Evolutionary conservation across 75 land plant genomes (phyloP).

Genomic region (Picea glauca): DNA sequence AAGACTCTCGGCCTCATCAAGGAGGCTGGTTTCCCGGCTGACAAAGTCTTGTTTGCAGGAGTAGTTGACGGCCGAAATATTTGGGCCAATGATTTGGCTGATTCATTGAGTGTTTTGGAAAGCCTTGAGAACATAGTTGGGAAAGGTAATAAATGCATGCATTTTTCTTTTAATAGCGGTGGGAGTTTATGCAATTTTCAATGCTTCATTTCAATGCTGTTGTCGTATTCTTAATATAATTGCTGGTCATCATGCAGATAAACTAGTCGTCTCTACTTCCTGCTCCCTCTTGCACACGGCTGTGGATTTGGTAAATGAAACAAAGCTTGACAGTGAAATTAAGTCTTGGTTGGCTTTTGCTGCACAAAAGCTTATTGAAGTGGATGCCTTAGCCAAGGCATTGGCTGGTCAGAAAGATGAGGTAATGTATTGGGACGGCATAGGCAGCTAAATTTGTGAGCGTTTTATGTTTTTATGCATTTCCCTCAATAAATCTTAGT

Average conservation of each 20-base stretch:
- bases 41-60: slow-evolving; percentile 74
- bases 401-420: slow-evolving; percentile 72
- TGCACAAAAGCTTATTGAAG: slow-evolving; percentile 58
- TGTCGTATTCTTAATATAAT: neutral
- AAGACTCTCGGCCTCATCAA: slow-evolving; percentile 65
- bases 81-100: slow-evolving; percentile 80
- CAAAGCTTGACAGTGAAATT: slow-evolving; percentile 69
- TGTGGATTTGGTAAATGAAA: slow-evolving; percentile 63
- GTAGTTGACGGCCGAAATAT: slow-evolving; percentile 89
- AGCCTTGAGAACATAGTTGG: slow-evolving; percentile 49
- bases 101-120: slow-evolving; percentile 42
- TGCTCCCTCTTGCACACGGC: slow-evolving; percentile 82
- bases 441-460: neutral
- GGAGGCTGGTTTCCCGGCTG: slow-evolving; percentile 52
- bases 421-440: slow-evolving; percentile 19
- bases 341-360: slow-evolving; percentile 81
- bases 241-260: slow-evolving; percentile 31
- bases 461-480: too few species aligned
- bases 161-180: neutral
- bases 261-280: slow-evolving; percentile 76
- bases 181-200: neutral
- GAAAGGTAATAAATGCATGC: slow-evolving; percentile 42
- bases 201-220: neutral
- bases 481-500: neutral
- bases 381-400: slow-evolving; percentile 69